Base-by-base conservation (phyloP, 805 yeast genomes). In the Barnettozyma pratensis region DNA sequence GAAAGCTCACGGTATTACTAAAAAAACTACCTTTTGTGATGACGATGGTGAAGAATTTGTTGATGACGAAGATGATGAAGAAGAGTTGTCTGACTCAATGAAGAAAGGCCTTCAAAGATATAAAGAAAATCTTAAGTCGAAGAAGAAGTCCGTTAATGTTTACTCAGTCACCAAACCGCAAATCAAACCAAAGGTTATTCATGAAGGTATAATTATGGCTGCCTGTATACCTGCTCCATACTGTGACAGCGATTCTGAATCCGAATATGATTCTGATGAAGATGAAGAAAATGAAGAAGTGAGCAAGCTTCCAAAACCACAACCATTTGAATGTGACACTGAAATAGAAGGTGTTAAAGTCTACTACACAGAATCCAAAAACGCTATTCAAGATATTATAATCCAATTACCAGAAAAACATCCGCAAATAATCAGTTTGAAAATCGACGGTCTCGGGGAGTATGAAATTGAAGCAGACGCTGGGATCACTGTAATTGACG, bases 1-100 rank as follows among this genome's bases (percentile, higher is more conserved):
- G 6, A 39, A 27, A 6, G 9, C 4, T 4, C 41, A 39, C 31
- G n/a, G n/a, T 28, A 10, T 39, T 4, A 27, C 31, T 28, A n/a
- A 39, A n/a, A 7, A 28, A 1, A 7, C 41, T 28, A 9, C 4
- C 1, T 39, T 39, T 29, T 6, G 31, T 5, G 34, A 39, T 7
- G 25, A n/a, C 4, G 34, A 28, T 3, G 34, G 28, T 8, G 14
- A 28, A 7, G 11, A 8, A 31, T 11, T 31, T 11, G 11, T n/a
- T 37, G 39, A 37, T 7, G 48, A 41, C 32, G 52, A 54, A 29
- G 50, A 37, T 31, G 54, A 30, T 14, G 56, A 44, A 5, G 14
- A 37, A 9, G 40, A 6, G 26, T 37, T 37, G 27, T 37, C 34
- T 2, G 11, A 31, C 3, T 31, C 11, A 8, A 31, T 31, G 34